Base-by-base conservation (phyloP, 441 rosid genomes). In the Croton setiger region DNA sequence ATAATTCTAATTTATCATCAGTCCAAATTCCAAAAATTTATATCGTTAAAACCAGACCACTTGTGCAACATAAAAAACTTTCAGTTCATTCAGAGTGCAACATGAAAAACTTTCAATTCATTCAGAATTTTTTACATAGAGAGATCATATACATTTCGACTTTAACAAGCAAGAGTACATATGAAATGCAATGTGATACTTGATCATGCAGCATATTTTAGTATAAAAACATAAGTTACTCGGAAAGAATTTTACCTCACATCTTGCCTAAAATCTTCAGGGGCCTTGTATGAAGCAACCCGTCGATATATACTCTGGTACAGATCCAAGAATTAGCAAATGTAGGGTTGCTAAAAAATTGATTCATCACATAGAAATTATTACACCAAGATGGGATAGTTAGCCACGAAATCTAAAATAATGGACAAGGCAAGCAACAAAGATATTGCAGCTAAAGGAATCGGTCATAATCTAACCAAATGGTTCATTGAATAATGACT, bases 201-300 rank as follows among this genome's bases (percentile, higher is more conserved):
- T 18, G 36, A 65, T n/a, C 41, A 66, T 53, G 53, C 43, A 45
- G 33, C 3, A 47, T 43, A 31, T n/a, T 13, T n/a, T 13, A 56
- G 54, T 18, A 13, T 35, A 41, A 43, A 65, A 44, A 21, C 8
- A 62, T 6, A n/a, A 47, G 21, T 69, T 31, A 15, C 13, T 45
- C 59, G 15, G 20, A 67, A 31, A 61, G 55, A 61, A 43, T n/a
- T 71, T 74, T 92, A 92, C 99, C 93, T 86, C 69, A 87, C 64
- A 70, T 95, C 99, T 85, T 81, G 70, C 73, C 67, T 82, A 73
- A 95, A 75, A 74, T 86, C 99, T 76, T 90, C 89, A 0, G 88
- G 66, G 64, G 67, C 76, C 74, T 85, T 70, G 8, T 95, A 92
- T 11, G 94, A 80, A 69, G 93, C 82, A 69, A 85, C 73, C 63